A percentile compares a stretch with the other conserved stretches of the same genome.
These are phyloP conservation scores for Colletotrichum abscissum DNA, from an alignment of 2,329 filamentous ascomycete species.

Conservation along the genomic window DNA sequence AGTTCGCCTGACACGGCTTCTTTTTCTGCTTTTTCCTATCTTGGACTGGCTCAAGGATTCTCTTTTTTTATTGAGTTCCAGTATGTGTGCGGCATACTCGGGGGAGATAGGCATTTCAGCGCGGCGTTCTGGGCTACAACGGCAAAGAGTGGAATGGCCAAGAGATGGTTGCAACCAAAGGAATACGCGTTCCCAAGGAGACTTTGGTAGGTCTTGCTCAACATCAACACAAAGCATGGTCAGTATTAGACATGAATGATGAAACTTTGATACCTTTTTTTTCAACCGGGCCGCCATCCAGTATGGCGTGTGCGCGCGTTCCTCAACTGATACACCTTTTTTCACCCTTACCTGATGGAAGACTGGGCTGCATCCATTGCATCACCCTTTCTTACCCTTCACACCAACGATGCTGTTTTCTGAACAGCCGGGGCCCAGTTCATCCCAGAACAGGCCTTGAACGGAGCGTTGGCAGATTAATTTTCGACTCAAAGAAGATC, in stretches of 20 bases:
- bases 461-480: constrained; percentile 83
- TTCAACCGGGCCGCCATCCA: constrained; percentile 32
- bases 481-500: constrained; percentile 52
- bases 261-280: constrained; percentile 33
- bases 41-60: constrained; percentile 16
- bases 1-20: constrained; percentile 18
- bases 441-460: constrained; percentile 77
- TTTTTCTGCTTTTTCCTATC: constrained; percentile 20
- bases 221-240: constrained; percentile 16
- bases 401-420: constrained; percentile 75
- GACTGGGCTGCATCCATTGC: background rate
- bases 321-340: constrained; percentile 21
- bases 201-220: constrained; percentile 22
- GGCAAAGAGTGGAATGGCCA: constrained; percentile 29
- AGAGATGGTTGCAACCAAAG: constrained; percentile 36
- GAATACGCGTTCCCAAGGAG: constrained; percentile 25
- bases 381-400: background rate
- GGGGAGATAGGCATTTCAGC: constrained; percentile 42
- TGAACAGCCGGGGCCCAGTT: constrained; percentile 79
- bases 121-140: constrained; percentile 43
- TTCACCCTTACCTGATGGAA: constrained; percentile 7
- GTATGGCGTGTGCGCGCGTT: constrained; percentile 7
- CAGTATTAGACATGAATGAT: constrained; percentile 37
- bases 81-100: constrained; percentile 30
- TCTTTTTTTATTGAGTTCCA: constrained; percentile 12